Evolutionary conservation across 2,329 filamentous ascomycete species (phyloP).

Genomic region (Penicillium sp.): DNA sequence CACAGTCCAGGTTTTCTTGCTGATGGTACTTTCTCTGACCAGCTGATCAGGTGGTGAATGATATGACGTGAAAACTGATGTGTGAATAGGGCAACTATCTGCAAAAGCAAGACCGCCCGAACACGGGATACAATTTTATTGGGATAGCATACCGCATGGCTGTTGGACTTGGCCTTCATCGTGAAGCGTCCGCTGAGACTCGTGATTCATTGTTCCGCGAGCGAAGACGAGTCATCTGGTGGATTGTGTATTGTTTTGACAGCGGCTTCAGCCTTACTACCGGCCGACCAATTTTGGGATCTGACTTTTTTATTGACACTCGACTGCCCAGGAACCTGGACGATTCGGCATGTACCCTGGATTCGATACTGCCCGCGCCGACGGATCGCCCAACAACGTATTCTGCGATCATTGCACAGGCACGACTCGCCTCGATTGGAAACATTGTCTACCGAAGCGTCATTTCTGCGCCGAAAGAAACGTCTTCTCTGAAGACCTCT

Average conservation of each 20-base stretch:
- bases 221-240: constrained; percentile 38
- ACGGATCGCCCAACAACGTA: neutral
- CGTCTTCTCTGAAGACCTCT: constrained; percentile 6
- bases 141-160: constrained; percentile 47
- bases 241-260: constrained; percentile 44
- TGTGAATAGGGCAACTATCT: constrained; percentile 34
- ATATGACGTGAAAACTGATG: no score
- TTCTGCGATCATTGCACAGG: neutral
- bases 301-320: neutral
- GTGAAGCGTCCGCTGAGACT: constrained; percentile 46
- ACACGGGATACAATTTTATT: constrained; percentile 47
- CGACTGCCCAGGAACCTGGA: neutral
- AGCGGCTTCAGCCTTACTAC: constrained; percentile 49
- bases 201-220: constrained; percentile 40
- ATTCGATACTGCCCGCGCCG: neutral
- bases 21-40: no score
- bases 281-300: constrained; percentile 37
- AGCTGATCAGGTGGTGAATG: no score
- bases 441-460: constrained; percentile 16
- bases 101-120: constrained; percentile 50
- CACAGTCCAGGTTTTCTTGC: constrained; percentile 37
- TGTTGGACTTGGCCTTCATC: constrained; percentile 48
- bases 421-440: neutral
- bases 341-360: neutral
- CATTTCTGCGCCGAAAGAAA: constrained; percentile 6